phyloP scores from a whole-genome alignment of 108 stramenopile genomes.

The Cyclostephanos tholiformis region DNA sequence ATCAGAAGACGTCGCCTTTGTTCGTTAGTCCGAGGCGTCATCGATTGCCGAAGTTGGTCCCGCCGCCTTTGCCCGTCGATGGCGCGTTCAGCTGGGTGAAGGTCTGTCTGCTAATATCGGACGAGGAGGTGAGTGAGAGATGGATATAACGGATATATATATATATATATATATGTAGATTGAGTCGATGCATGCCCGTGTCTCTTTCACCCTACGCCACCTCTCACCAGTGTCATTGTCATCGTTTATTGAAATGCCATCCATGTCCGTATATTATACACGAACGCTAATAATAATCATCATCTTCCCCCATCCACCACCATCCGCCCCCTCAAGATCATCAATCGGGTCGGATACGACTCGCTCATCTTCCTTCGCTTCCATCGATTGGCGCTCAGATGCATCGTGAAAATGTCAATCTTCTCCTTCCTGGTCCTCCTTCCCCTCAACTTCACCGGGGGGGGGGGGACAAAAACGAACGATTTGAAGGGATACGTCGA shows the following conservation, averaged over 20 bases:
- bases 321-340: conserved; percentile 47
- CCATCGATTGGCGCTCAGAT: conserved; percentile 83
- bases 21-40: conserved; percentile 86
- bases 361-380: conserved; percentile 86
- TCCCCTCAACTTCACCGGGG: conserved; percentile 88
- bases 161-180: no score
- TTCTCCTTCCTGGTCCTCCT: conserved; percentile 83
- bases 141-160: no score
- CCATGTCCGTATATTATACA: no score
- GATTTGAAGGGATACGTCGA: conserved; percentile 77
- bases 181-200: no score
- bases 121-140: conserved; percentile 65
- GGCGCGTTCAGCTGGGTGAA: conserved; percentile 80
- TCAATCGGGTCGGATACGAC: conserved; percentile 89
- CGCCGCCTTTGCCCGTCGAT: conserved; percentile 82
- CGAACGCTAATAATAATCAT: background rate
- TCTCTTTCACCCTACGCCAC: no score
- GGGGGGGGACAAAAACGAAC: conserved; percentile 73
- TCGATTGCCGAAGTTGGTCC: conserved; percentile 82
- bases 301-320: background rate
- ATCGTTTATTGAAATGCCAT: no score
- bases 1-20: conserved; percentile 83
- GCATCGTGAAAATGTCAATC: conserved; percentile 89
- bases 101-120: conserved; percentile 77
- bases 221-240: no score